phyloP scores from a whole-genome alignment of 164 flowering plant species.

The Cinnamomum chago region DNA sequence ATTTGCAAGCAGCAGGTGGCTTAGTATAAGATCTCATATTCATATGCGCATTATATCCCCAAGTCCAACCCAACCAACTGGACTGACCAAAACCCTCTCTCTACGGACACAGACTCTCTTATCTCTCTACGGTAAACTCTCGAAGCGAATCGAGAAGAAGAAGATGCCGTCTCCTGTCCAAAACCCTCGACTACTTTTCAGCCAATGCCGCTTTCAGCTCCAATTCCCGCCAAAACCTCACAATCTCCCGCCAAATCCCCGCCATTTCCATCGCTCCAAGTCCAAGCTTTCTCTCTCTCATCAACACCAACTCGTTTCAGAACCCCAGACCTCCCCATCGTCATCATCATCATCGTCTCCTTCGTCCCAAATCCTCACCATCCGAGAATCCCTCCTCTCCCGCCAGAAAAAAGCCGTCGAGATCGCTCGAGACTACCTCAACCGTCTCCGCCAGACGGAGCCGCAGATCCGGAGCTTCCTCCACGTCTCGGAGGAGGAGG shows the following conservation, averaged over 20 bases:
- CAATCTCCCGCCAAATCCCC: background rate
- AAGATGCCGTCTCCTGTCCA: constrained; percentile 24
- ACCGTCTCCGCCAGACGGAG: constrained; percentile 55
- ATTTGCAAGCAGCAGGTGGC: too few relatives aligned
- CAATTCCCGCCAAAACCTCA: constrained; percentile 10
- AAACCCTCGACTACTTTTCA: constrained; percentile 31
- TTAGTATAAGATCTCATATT: too few relatives aligned
- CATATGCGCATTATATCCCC: too few relatives aligned
- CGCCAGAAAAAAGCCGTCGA: constrained; percentile 39
- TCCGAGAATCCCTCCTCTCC: constrained; percentile 37
- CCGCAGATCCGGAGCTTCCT: constrained; percentile 69
- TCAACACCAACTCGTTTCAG: constrained; percentile 16
- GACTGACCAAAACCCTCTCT: too few relatives aligned
- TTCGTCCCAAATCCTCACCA: constrained; percentile 38
- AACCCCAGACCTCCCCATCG: constrained; percentile 17
- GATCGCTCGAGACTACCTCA: constrained; percentile 46
- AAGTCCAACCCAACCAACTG: too few relatives aligned
- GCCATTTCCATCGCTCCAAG: constrained; percentile 16
- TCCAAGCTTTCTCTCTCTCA: background rate
- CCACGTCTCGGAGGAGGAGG: constrained; percentile 45
- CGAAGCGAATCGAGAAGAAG: background rate
- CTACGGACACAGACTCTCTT: too few relatives aligned
- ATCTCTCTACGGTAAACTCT: too few relatives aligned
- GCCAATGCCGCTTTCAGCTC: constrained; percentile 21
- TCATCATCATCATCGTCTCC: constrained; percentile 2